Conservation (phyloP, 148 eudicot species). For the Fagopyrum homotropicum region DNA sequence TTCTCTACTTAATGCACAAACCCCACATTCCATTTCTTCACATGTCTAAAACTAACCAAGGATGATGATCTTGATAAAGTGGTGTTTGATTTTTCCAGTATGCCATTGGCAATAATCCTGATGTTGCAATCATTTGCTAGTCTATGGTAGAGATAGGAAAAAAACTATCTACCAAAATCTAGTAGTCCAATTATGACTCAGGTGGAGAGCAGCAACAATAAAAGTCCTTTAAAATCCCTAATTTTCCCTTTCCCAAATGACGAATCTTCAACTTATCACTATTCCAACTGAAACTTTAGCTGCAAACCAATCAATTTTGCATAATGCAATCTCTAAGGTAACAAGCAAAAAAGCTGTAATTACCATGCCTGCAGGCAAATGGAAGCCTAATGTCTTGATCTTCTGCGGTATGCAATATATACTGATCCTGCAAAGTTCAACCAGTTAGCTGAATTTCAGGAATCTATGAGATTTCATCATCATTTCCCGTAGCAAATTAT, state of each 20-base stretch:
- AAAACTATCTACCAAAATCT: not conserved
- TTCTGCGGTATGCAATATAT: constrained; percentile 90
- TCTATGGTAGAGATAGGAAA: not conserved
- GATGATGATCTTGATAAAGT: not conserved
- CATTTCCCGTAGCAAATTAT: not conserved
- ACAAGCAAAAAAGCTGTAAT: constrained; percentile 12
- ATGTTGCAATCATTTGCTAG: not conserved
- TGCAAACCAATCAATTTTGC: not conserved
- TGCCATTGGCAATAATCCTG: not conserved
- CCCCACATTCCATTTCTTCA: not conserved
- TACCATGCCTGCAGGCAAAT: constrained; percentile 98
- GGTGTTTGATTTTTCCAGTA: not conserved
- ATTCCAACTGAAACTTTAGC: not conserved
- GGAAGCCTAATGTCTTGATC: constrained; percentile 75
- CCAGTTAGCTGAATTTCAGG: not conserved
- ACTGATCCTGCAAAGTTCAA: constrained; percentile 55
- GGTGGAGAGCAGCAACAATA: not conserved
- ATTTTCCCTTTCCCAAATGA: not conserved
- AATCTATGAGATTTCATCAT: not conserved
- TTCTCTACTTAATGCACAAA: not conserved
- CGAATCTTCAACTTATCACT: not conserved
- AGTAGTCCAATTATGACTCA: not conserved
- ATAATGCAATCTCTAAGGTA: not conserved
- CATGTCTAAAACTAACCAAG: not conserved
- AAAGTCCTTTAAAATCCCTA: not conserved